Conservation (phyloP, 139 green algal species). For the Nannochloris sp. region DNA sequence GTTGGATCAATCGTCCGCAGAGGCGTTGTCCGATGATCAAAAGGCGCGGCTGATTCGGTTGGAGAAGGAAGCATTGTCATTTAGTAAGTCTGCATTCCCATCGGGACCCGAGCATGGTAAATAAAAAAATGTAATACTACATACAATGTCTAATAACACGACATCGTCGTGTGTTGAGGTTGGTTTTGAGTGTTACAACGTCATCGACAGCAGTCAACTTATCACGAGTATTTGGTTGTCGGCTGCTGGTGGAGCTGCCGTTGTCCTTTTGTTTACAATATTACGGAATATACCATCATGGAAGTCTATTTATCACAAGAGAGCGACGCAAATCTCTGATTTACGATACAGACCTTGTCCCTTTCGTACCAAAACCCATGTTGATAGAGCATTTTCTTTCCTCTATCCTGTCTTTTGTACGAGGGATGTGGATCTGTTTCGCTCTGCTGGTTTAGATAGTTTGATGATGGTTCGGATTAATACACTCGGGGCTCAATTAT, state of each 20-base stretch:
- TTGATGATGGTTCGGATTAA: slow-evolving; percentile 1
- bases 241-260: neutral
- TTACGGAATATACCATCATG: neutral
- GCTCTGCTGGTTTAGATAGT: neutral
- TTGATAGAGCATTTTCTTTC: neutral
- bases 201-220: neutral
- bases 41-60: neutral
- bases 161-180: neutral
- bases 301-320: slow-evolving; percentile 2
- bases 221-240: neutral
- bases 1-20: neutral
- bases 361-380: neutral
- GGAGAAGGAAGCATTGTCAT: neutral
- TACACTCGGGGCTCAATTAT: neutral
- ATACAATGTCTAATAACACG: neutral
- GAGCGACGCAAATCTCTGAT: slow-evolving; percentile 6
- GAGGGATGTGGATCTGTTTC: neutral
- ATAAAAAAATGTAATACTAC: neutral
- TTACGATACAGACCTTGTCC: neutral
- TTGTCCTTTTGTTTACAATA: neutral
- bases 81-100: neutral
- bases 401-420: neutral
- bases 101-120: too few relatives aligned
- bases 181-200: neutral
- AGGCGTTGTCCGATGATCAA: neutral